phyloP scores from a whole-genome alignment of 257 asterid genomes.

The Ocimum tenuiflorum region DNA sequence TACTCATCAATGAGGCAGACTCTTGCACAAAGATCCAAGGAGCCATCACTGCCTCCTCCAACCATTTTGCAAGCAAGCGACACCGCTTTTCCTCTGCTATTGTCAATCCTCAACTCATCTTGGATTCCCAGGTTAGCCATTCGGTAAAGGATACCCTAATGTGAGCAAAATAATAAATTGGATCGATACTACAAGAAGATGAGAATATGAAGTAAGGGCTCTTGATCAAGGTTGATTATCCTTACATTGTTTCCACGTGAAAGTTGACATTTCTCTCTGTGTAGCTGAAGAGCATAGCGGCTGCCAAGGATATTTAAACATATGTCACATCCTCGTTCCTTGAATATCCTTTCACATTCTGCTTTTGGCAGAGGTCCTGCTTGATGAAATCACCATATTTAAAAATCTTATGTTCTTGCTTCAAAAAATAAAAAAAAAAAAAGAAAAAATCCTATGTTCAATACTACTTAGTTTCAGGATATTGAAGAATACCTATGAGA shows the following conservation, averaged over 20 bases:
- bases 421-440: too few relatives aligned
- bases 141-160: slow-evolving; percentile 54
- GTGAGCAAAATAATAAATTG: neutral
- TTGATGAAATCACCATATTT: slow-evolving; percentile 8
- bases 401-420: neutral
- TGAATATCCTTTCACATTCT: slow-evolving; percentile 86
- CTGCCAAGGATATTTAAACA: slow-evolving; percentile 48
- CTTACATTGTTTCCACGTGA: slow-evolving; percentile 59
- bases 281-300: slow-evolving; percentile 45
- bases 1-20: slow-evolving; percentile 68
- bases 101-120: slow-evolving; percentile 67
- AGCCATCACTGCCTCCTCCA: slow-evolving; percentile 91
- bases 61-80: slow-evolving; percentile 91
- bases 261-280: slow-evolving; percentile 57
- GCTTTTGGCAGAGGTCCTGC: slow-evolving; percentile 88
- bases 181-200: neutral
- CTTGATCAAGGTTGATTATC: neutral
- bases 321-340: slow-evolving; percentile 75
- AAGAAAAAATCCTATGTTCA: too few relatives aligned
- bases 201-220: neutral
- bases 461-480: neutral
- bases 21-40: slow-evolving; percentile 80
- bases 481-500: slow-evolving; percentile 56
- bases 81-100: slow-evolving; percentile 55
- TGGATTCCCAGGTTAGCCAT: slow-evolving; percentile 74